These are phyloP conservation scores for Dorcoceras hygrometricum DNA, from an alignment of 257 asterid genomes.

Conservation along the genomic window DNA sequence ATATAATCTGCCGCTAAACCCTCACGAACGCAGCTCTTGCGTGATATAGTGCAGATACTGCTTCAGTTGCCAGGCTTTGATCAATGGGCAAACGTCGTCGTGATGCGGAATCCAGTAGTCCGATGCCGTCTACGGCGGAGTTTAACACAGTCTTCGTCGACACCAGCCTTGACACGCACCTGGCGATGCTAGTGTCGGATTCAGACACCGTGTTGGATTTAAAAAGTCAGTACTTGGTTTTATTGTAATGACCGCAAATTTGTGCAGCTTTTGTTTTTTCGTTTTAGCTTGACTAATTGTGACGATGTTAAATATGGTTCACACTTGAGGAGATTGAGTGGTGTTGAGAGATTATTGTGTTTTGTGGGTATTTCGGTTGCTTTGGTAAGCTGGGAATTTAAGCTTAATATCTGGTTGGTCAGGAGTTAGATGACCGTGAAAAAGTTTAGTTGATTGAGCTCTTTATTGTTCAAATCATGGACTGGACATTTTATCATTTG, in stretches of 20 bases:
- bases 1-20: too few species aligned
- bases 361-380: too few species aligned
- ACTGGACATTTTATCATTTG: too few species aligned
- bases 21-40: too few species aligned
- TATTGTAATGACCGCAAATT: background rate
- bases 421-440: background rate
- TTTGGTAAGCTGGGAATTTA: too few species aligned
- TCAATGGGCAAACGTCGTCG: conserved; percentile 58
- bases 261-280: background rate
- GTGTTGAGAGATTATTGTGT: background rate
- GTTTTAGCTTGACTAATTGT: background rate
- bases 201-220: conserved; percentile 54
- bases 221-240: conserved; percentile 41
- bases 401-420: background rate
- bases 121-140: conserved; percentile 21
- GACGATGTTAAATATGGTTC: background rate
- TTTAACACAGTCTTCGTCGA: conserved; percentile 45
- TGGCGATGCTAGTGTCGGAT: conserved; percentile 36
- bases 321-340: background rate
- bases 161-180: conserved; percentile 66
- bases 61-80: background rate
- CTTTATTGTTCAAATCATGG: too few species aligned
- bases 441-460: background rate
- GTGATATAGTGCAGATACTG: too few species aligned
- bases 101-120: conserved; percentile 27